Evolutionary conservation across 345 rosid species (phyloP).

Genomic region (Cardiospermum halicacabum): DNA sequence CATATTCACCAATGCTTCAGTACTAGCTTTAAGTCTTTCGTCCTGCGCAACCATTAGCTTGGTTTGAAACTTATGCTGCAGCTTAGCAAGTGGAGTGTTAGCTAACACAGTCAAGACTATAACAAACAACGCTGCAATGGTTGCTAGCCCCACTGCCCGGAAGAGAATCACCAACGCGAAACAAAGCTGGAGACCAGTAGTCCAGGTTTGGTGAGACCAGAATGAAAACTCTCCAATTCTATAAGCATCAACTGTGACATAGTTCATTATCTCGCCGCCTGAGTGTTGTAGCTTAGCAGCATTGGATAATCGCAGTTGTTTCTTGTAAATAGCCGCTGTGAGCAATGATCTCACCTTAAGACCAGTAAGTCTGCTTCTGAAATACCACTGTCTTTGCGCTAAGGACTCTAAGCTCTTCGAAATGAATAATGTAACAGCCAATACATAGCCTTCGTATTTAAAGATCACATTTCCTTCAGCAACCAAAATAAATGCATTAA

Average conservation of each 20-base stretch:
- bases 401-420: slow-evolving; percentile 71
- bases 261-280: slow-evolving; percentile 87
- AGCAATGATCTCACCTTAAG: slow-evolving; percentile 71
- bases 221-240: slow-evolving; percentile 91
- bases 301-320: slow-evolving; percentile 76
- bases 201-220: slow-evolving; percentile 97
- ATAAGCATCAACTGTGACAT: slow-evolving; percentile 88
- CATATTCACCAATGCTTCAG: slow-evolving; percentile 87
- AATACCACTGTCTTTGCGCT: slow-evolving; percentile 91
- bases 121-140: slow-evolving; percentile 69
- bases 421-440: slow-evolving; percentile 57
- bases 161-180: slow-evolving; percentile 68
- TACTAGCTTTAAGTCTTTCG: slow-evolving; percentile 68
- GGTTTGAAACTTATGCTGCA: slow-evolving; percentile 80
- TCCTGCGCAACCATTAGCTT: slow-evolving; percentile 81
- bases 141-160: slow-evolving; percentile 81
- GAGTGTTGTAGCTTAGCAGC: slow-evolving; percentile 72
- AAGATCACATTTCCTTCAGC: slow-evolving; percentile 72
- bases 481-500: slow-evolving; percentile 83
- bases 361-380: slow-evolving; percentile 76
- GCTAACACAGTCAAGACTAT: slow-evolving; percentile 72
- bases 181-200: slow-evolving; percentile 79
- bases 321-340: slow-evolving; percentile 76
- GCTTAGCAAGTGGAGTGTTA: slow-evolving; percentile 87
- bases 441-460: slow-evolving; percentile 63